A percentile compares a stretch with the other conserved stretches of the same genome.
These are phyloP conservation scores for Cunninghamia lanceolata DNA, from an alignment of 75 land plant species.

Conservation along the genomic window DNA sequence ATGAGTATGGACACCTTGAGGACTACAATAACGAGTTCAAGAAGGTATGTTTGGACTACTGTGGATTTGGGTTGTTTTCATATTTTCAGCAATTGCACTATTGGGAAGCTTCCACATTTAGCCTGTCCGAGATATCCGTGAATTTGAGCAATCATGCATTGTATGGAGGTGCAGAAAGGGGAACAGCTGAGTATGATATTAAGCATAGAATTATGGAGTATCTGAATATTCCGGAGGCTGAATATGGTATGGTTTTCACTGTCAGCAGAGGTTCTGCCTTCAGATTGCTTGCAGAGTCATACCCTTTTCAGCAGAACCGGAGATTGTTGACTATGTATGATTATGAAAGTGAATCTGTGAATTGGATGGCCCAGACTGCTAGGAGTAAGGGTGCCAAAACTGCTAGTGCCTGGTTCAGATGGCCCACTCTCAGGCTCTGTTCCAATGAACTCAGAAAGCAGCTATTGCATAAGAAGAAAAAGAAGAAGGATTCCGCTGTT, in stretches of 20 bases:
- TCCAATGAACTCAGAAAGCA: conserved; percentile 64
- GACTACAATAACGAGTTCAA: conserved; percentile 16
- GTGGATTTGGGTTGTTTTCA: conserved; percentile 87
- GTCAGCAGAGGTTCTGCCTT: conserved; percentile 81
- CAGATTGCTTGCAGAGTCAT: conserved; percentile 68
- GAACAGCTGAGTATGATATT: conserved; percentile 70
- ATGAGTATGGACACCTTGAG: conserved; percentile 63
- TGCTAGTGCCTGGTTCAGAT: conserved; percentile 59
- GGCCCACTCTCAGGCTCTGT: conserved; percentile 72
- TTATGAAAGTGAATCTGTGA: conserved; percentile 85
- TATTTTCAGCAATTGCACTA: conserved; percentile 53
- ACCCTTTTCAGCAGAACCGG: conserved; percentile 66
- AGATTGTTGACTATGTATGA: conserved; percentile 84
- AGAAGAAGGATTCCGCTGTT: conserved; percentile 56
- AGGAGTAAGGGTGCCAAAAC: conserved; percentile 64
- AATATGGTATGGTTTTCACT: conserved; percentile 78
- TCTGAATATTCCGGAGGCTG: conserved; percentile 74
- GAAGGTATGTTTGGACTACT: conserved; percentile 82
- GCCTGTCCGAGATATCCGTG: conserved; percentile 69
- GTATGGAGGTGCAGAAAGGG: conserved; percentile 70
- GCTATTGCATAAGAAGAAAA: conserved; percentile 54
- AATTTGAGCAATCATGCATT: conserved; percentile 73
- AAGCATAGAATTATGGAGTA: conserved; percentile 66
- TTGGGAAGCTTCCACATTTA: conserved; percentile 70
- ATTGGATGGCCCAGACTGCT: conserved; percentile 73